Evolutionary conservation across 1,284 basidiomycete species (phyloP).

Genomic region (Apiotrichum veenhuisii): DNA sequence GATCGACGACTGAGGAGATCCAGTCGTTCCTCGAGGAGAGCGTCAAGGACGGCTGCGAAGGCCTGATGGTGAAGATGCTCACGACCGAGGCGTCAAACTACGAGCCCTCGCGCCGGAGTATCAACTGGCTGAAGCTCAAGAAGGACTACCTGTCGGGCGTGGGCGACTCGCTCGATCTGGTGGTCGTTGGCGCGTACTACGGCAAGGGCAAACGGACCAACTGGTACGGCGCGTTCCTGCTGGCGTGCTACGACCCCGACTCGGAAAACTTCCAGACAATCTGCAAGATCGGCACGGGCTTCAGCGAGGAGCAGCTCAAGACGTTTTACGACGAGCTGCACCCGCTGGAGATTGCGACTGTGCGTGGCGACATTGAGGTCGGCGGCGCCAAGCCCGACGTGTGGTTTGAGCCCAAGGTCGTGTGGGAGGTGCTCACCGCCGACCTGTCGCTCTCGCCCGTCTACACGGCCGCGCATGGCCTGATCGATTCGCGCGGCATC

Average conservation of each 20-base stretch:
- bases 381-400: constrained; percentile 90
- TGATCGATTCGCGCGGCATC: constrained; percentile 84
- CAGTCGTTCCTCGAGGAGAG: constrained; percentile 92
- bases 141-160: constrained; percentile 97
- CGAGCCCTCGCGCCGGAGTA: constrained; percentile 87
- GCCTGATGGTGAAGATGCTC: constrained; percentile 99
- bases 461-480: constrained; percentile 92
- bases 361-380: constrained; percentile 70
- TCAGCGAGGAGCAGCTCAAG: constrained; percentile 85
- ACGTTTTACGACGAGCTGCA: constrained; percentile 78
- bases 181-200: constrained; percentile 93
- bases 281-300: constrained; percentile 98
- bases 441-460: constrained; percentile 95
- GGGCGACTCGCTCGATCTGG: constrained; percentile 94
- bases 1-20: constrained; percentile 87
- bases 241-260: constrained; percentile 90
- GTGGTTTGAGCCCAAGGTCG: constrained; percentile 90
- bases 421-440: constrained; percentile 98
- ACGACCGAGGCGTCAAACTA: constrained; percentile 87
- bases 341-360: constrained; percentile 60
- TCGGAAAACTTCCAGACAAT: constrained; percentile 90
- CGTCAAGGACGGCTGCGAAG: constrained; percentile 97
- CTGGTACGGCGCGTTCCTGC: constrained; percentile 90
- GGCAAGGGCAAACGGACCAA: constrained; percentile 97
- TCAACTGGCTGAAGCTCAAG: constrained; percentile 99